A percentile compares a stretch with the other conserved stretches of the same genome.
Evolutionary conservation across 2,329 filamentous ascomycete genomes (phyloP).

Genomic region (Zasmidium citrigriseum): DNA sequence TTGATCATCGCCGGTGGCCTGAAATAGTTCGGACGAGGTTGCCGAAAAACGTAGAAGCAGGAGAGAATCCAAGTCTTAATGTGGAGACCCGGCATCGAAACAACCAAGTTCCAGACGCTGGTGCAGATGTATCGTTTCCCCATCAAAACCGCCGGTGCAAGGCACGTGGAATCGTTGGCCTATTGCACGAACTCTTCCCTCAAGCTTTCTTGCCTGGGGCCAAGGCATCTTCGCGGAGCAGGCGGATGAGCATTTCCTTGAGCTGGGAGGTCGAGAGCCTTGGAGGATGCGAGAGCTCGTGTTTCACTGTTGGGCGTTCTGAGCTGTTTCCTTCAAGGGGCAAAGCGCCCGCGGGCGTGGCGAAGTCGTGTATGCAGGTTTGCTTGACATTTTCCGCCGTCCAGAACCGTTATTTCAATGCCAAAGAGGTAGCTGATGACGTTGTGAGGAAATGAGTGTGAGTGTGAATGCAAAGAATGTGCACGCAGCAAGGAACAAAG

Average conservation of each 20-base stretch:
- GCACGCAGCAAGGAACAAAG: no score
- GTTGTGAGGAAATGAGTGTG: not conserved
- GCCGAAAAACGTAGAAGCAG: not conserved
- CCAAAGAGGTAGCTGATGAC: not conserved
- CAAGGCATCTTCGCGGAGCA: no score
- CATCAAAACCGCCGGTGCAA: no score
- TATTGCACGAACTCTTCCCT: no score
- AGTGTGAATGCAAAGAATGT: no score
- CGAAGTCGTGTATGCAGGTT: not conserved
- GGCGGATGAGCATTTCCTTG: not conserved
- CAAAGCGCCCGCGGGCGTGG: not conserved
- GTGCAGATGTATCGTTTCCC: no score
- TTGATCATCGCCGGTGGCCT: constrained; percentile 26
- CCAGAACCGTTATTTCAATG: not conserved
- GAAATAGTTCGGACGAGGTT: constrained; percentile 16
- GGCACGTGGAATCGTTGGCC: no score
- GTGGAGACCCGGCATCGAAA: not conserved
- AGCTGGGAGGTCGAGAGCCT: not conserved
- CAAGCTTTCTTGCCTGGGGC: no score
- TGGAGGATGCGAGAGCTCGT: not conserved
- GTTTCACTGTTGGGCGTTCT: not conserved
- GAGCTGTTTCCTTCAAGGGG: not conserved
- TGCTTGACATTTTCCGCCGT: not conserved
- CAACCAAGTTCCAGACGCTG: no score
- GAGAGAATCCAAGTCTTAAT: no score